Evolutionary conservation across 257 asterid species (phyloP), one percentile per base, ranked within the genome.

Genomic region (Petunia secreta): DNA sequence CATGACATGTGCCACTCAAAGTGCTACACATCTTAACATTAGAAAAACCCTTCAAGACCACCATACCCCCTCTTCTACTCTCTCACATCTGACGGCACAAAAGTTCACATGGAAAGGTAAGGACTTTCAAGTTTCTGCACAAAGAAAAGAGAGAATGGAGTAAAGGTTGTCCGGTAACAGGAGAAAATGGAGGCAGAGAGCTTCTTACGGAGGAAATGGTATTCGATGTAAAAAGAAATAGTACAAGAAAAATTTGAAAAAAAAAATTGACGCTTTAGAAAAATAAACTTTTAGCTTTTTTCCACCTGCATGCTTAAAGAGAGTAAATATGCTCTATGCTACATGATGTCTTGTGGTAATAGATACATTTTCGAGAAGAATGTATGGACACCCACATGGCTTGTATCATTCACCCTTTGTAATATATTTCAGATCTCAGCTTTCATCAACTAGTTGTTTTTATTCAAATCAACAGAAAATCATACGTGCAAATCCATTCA

Each of bases 351-450:
- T 25, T 25, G 25, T 25, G 25, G 25, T 25, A 25, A 25, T 25
- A 25, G 25, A 25, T 25, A 25, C 25, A 25, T 25, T 25, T 25
- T 25, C 25, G 25, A 25, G 25, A 25, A 25, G 25, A 25, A 25
- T 25, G 25, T 46, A 41, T 41, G 38, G 55, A 43, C 43, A 15
- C 54, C 75, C 75, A n/a, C 55, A 8, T n/a, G 67, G 66, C 15
- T 62, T 34, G 36, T 34, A 6, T 62, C 67, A 62, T 8, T 10
- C 41, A 62, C 67, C 41, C 7, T 62, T 9, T 3, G 67, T 25
- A 62, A 34, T 8, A 43, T 43, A 67, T 43, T 67, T n/a, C 75
- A n/a, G n/a, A 15, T 65, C 75, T 43, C 75, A 43, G 38, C 55
- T 43, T 7, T 43, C 39, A 5, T n/a, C 15, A 55, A 67, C 75